Percentiles rank a stretch among this genome's conserved stretches.
Conservation (phyloP, 2,329 filamentous ascomycete genomes). For the Colletotrichum sp. region DNA sequence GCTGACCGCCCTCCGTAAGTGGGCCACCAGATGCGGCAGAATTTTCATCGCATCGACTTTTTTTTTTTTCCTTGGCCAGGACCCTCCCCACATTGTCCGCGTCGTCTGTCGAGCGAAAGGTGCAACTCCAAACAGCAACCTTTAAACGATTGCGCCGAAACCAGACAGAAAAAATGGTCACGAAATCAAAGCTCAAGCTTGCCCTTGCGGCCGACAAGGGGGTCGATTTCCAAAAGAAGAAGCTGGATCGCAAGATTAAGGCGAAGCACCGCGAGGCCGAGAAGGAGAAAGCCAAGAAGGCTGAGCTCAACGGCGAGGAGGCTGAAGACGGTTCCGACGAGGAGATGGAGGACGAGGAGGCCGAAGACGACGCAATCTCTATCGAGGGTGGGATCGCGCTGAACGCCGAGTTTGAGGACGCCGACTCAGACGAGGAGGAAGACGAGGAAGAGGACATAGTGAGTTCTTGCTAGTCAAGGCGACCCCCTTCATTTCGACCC, state of each 20-base stretch:
- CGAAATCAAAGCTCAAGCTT: constrained; percentile 56
- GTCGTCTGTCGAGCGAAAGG: neutral
- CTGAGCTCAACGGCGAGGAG: constrained; percentile 24
- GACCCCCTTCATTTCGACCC: neutral
- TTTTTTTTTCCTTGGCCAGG: neutral
- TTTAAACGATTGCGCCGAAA: neutral
- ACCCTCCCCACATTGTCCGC: neutral
- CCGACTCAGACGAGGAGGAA: constrained; percentile 24
- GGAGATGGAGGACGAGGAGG: constrained; percentile 33
- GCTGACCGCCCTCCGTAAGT: neutral
- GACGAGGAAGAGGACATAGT: constrained; percentile 25
- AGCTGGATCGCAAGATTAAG: constrained; percentile 54
- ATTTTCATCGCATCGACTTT: constrained; percentile 13
- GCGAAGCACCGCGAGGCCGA: constrained; percentile 37
- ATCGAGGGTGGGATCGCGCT: constrained; percentile 33
- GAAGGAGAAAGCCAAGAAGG: constrained; percentile 37
- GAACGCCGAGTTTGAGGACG: constrained; percentile 20
- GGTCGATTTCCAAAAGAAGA: constrained; percentile 56
- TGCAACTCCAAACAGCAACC: neutral
- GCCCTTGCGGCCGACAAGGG: constrained; percentile 62
- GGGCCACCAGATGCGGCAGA: constrained; percentile 11
- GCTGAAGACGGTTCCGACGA: constrained; percentile 28
- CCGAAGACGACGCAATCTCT: constrained; percentile 27
- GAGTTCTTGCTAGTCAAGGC: neutral
- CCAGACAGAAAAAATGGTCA: constrained; percentile 37